These are phyloP conservation scores for Penicillium longicatenatum DNA, from an alignment of 495 filamentous ascomycete species.

Conservation along the genomic window DNA sequence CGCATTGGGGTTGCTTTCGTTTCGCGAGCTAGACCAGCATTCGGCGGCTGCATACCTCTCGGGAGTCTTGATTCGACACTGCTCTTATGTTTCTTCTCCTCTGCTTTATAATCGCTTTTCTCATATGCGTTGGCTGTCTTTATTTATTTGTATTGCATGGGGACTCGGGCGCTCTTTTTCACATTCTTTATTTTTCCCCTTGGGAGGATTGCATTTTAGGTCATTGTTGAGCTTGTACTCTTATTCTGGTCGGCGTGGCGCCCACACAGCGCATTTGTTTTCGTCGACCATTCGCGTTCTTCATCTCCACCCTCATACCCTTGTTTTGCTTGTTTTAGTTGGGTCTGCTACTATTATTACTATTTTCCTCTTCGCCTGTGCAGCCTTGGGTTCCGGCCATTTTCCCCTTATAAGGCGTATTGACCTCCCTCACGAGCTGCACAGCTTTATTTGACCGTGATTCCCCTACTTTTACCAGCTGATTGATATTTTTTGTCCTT, in stretches of 20 bases:
- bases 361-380: conserved; percentile 17
- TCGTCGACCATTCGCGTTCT: conserved; percentile 32
- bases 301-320: conserved; percentile 35
- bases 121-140: conserved; percentile 14
- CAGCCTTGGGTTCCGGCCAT: conserved; percentile 9
- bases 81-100: conserved; percentile 21
- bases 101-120: conserved; percentile 16
- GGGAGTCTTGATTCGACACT: conserved; percentile 45
- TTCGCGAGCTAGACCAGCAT: conserved; percentile 52
- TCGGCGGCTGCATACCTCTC: conserved; percentile 48
- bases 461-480: conserved; percentile 29
- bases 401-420: conserved; percentile 9
- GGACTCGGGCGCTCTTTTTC: conserved; percentile 42
- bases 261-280: conserved; percentile 28
- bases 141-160: conserved; percentile 32
- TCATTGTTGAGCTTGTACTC: conserved; percentile 37
- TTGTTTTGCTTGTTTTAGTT: conserved; percentile 18
- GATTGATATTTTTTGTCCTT: conserved; percentile 18
- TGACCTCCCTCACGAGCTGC: conserved; percentile 8
- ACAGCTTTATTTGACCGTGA: conserved; percentile 26
- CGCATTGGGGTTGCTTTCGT: conserved; percentile 44
- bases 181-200: conserved; percentile 34
- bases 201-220: conserved; percentile 42
- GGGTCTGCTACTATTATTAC: conserved; percentile 12
- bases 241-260: conserved; percentile 31